phyloP scores from a whole-genome alignment of 129 eudicot species.

The Centella asiatica region DNA sequence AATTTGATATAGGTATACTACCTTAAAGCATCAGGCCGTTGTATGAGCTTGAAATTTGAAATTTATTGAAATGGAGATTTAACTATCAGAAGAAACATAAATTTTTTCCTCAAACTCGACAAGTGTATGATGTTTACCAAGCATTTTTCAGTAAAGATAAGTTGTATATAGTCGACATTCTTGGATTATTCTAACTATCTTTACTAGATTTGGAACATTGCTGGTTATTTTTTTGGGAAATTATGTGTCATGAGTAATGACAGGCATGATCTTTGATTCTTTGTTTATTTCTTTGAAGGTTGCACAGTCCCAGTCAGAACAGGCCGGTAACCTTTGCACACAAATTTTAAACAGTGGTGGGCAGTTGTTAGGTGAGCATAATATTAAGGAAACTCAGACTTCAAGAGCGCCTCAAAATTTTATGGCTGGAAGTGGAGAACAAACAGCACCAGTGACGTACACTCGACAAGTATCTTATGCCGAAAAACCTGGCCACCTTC shows the following conservation, averaged over 20 bases:
- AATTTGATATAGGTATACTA: background rate
- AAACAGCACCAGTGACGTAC: conserved; percentile 55
- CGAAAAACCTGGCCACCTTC: conserved; percentile 31
- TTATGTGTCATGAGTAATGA: background rate
- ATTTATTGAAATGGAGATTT: background rate
- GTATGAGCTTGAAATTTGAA: no score
- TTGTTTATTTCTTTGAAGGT: conserved; percentile 43
- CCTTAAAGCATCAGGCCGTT: no score
- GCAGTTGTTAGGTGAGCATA: conserved; percentile 31
- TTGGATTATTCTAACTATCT: no score
- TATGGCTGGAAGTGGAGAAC: conserved; percentile 33
- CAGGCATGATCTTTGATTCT: background rate
- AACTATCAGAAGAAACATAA: background rate
- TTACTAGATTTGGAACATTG: no score
- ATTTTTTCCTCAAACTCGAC: background rate
- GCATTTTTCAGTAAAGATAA: no score
- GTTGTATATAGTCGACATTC: background rate
- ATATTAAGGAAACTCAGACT: conserved; percentile 23
- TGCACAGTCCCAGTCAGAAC: conserved; percentile 66
- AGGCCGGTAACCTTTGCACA: conserved; percentile 45
- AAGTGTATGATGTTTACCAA: background rate
- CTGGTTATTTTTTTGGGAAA: no score
- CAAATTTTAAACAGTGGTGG: conserved; percentile 28
- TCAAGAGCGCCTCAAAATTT: conserved; percentile 29
- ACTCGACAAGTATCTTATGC: conserved; percentile 37